Base-by-base conservation (phyloP, 106 monocot genomes). In the Platanthera zijinensis region DNA sequence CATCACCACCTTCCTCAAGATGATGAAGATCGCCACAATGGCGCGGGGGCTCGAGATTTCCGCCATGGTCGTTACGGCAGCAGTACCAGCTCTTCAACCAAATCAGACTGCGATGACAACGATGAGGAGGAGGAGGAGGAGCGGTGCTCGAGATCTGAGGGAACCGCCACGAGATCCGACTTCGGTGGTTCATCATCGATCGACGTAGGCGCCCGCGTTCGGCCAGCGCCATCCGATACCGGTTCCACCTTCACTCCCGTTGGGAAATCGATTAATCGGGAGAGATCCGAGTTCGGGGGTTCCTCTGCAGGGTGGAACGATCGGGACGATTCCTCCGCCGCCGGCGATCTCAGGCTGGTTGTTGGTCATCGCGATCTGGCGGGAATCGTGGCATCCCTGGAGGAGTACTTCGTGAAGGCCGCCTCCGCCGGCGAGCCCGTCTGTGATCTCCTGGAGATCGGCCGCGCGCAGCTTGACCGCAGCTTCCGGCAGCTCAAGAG, bases 401-500 rank as follows among this genome's bases (percentile, higher is more conserved):
- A 97, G 77, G 94, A 94, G 85, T 92, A 88, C 82, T 97, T 97
- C 69, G 13, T 71, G n/a, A 87, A 90, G 79, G 93, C 91, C 7
- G 91, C 91, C 12, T 80, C 74, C 4, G 89, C 91, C 72, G 97
- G 97, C 77, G 77, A 86, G 46, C 74, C 52, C 15, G 82, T 92
- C 49, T 94, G 91, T 19, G 85, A 88, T n/a, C 80, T 97, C 71
- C 89, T 97, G 12, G 97, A 97, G 85, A 84, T 82, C 8, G 91
- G 91, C 12, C 82, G 89, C 18, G 97, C 77, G 5, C 97, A 97
- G 87, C 73, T 91, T 39, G 97, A 97, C 8, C 80, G 91, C 52
- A 93, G 87, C 74, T 91, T 97, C 81, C 84, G 89, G 67, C 97
- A 97, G 78, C 83, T 97, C 70, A 97, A 86, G 77, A 97, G 97